Evolutionary conservation across 306 rosid genomes (phyloP).

Genomic region (Prunus armeniaca): DNA sequence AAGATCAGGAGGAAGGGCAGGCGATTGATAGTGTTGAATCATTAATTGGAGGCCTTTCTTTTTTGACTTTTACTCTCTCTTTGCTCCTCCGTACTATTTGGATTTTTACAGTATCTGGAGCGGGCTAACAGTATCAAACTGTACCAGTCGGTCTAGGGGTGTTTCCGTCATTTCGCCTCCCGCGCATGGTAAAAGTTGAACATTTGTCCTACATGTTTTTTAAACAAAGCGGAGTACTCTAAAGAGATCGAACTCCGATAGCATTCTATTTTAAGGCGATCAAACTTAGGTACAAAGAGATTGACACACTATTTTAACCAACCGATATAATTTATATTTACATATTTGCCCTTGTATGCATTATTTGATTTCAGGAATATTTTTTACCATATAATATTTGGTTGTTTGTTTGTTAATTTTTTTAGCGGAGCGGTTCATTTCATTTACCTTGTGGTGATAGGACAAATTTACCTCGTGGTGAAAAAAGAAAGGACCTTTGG

Average conservation of each 20-base stretch:
- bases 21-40: constrained; percentile 7
- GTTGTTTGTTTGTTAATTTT: background rate
- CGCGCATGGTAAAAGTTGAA: too few relatives aligned
- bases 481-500: background rate
- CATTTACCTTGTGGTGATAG: background rate
- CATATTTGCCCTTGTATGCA: too few relatives aligned
- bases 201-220: too few relatives aligned
- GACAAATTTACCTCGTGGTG: background rate
- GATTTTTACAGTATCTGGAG: background rate
- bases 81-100: background rate
- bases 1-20: background rate
- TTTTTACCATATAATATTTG: background rate
- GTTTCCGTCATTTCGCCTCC: background rate
- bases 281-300: fast-evolving
- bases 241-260: too few relatives aligned
- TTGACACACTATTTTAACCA: too few relatives aligned
- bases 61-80: constrained; percentile 1
- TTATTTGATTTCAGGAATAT: too few relatives aligned
- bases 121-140: background rate
- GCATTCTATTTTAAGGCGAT: too few relatives aligned
- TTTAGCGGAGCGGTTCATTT: background rate
- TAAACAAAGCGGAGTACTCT: too few relatives aligned
- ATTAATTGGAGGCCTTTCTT: background rate
- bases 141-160: background rate
- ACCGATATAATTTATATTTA: too few relatives aligned